A percentile compares a stretch with the other conserved stretches of the same genome.
Conservation (phyloP, 805 yeast species). For the Tetrapisispora pingtungensis region DNA sequence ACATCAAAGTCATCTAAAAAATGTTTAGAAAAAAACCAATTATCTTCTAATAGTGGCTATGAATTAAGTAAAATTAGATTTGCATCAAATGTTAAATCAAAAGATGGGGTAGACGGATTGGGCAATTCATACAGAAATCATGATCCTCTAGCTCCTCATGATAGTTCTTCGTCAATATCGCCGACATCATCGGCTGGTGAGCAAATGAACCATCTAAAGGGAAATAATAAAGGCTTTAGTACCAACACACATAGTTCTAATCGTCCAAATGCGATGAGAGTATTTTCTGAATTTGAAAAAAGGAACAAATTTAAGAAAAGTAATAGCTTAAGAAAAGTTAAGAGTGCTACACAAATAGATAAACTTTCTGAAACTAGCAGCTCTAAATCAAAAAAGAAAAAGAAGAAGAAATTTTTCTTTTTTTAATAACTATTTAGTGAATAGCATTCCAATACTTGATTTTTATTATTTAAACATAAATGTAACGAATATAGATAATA, state of each 20-base stretch:
- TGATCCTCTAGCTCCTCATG: neutral
- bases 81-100: constrained; percentile 16
- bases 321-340: constrained; percentile 12
- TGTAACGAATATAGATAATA: too few species aligned
- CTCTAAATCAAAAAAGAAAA: constrained; percentile 1
- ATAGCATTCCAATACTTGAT: neutral
- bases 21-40: neutral
- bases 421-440: neutral
- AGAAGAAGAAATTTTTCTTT: constrained; percentile 2
- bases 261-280: neutral
- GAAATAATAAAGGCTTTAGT: neutral
- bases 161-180: constrained; percentile 1
- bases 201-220: too few species aligned
- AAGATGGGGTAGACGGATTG: constrained; percentile 17
- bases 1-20: neutral
- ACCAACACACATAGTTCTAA: neutral
- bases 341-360: constrained; percentile 22
- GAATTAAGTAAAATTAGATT: constrained; percentile 17
- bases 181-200: neutral
- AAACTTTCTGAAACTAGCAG: constrained; percentile 6
- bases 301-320: neutral
- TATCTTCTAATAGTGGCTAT: neutral
- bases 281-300: constrained; percentile 4
- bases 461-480: too few species aligned
- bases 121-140: constrained; percentile 6